phyloP scores from a whole-genome alignment of 805 yeast species.

The Blastobotrys terrestris region DNA sequence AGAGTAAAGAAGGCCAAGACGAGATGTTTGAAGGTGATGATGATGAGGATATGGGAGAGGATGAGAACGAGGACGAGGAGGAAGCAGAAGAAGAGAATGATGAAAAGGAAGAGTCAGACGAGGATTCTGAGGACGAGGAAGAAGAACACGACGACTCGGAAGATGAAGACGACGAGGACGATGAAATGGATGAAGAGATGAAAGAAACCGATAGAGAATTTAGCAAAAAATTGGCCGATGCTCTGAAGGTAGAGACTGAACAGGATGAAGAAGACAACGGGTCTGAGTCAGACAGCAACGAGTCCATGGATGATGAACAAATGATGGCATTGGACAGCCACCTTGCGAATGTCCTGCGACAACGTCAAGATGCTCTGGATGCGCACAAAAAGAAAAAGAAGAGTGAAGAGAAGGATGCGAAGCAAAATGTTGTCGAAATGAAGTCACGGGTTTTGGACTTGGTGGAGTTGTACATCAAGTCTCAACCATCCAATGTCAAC shows the following conservation, averaged over 20 bases:
- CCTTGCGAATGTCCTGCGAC: slow-evolving; percentile 74
- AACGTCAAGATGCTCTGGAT: slow-evolving; percentile 63
- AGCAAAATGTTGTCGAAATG: slow-evolving; percentile 70
- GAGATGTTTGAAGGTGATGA: slow-evolving; percentile 63
- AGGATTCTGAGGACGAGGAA: slow-evolving; percentile 33
- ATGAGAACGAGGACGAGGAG: slow-evolving; percentile 37
- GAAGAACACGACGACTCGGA: slow-evolving; percentile 27
- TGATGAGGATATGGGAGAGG: slow-evolving; percentile 43
- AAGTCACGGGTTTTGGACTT: slow-evolving; percentile 75
- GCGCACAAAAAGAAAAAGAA: slow-evolving; percentile 48
- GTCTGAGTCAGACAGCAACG: slow-evolving; percentile 55
- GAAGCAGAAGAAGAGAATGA: slow-evolving; percentile 34
- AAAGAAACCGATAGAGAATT: slow-evolving; percentile 35
- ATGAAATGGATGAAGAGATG: slow-evolving; percentile 37
- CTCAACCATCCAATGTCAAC: slow-evolving; percentile 32
- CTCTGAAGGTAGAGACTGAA: slow-evolving; percentile 20
- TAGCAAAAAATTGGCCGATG: slow-evolving; percentile 31
- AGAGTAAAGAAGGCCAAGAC: slow-evolving; percentile 75
- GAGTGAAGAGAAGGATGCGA: slow-evolving; percentile 68
- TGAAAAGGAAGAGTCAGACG: slow-evolving; percentile 34
- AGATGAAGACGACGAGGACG: slow-evolving; percentile 32
- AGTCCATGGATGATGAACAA: slow-evolving; percentile 91
- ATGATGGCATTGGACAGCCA: slow-evolving; percentile 93
- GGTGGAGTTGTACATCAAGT: slow-evolving; percentile 54
- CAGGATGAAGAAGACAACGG: slow-evolving; percentile 30